A percentile compares a stretch with the other conserved stretches of the same genome.
These are phyloP conservation scores for Tolypocladium nubicola DNA, from an alignment of 2,329 filamentous ascomycete genomes.

Conservation along the genomic window DNA sequence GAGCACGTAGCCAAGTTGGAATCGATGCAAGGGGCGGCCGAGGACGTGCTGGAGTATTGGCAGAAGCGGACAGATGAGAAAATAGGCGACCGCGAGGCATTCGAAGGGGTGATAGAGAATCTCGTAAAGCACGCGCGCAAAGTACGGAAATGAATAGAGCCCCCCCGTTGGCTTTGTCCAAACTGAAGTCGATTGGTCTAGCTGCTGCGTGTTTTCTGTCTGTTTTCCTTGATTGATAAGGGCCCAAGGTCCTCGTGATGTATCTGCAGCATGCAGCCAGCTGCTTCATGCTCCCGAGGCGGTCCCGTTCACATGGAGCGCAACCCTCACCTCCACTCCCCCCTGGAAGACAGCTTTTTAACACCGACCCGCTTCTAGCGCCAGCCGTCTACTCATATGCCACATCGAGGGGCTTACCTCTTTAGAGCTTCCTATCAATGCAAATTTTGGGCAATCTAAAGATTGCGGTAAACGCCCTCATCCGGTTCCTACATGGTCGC, in stretches of 20 bases:
- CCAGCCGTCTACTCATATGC: not conserved
- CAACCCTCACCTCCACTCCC: not conserved
- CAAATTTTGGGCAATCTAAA: not conserved
- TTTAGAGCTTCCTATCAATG: not conserved
- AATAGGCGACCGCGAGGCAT: slow-evolving; percentile 81
- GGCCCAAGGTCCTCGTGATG: not conserved
- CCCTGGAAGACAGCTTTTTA: not conserved
- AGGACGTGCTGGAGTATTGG: slow-evolving; percentile 80
- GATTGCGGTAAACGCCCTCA: not conserved
- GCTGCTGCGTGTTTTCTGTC: slow-evolving; percentile 5
- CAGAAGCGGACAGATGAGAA: slow-evolving; percentile 76
- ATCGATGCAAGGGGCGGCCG: slow-evolving; percentile 59
- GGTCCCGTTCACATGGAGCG: not conserved
- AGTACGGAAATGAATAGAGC: slow-evolving; percentile 54
- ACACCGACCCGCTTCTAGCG: slow-evolving; percentile 1
- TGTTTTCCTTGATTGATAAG: not conserved
- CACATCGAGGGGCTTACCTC: not conserved
- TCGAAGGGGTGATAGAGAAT: slow-evolving; percentile 95
- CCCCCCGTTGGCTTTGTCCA: slow-evolving; percentile 1
- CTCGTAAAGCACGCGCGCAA: slow-evolving; percentile 84
- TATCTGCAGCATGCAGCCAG: not conserved
- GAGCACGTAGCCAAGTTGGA: slow-evolving; percentile 61
- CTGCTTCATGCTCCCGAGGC: not conserved
- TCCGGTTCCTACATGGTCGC: not conserved
- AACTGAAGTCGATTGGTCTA: slow-evolving; percentile 11